Conservation (phyloP, 441 rosid species). For the Brassica hybrid region DNA sequence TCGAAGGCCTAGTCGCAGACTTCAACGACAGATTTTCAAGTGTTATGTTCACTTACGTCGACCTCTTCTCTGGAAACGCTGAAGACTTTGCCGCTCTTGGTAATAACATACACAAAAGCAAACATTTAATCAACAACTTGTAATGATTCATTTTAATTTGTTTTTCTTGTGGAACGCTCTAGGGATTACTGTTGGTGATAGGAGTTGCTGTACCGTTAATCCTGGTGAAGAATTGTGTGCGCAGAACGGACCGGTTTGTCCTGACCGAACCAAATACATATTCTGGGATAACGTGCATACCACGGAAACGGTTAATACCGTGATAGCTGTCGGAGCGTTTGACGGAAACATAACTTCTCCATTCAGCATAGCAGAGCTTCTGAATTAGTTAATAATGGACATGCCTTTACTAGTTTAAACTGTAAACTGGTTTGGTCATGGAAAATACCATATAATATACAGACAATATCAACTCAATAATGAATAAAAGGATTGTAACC, state of each 20-base stretch:
- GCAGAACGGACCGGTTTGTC: conserved; percentile 18
- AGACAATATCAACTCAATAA: conserved; percentile 15
- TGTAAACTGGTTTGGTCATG: not conserved
- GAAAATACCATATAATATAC: not conserved
- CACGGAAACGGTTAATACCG: conserved; percentile 13
- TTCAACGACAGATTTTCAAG: conserved; percentile 17
- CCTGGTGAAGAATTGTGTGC: conserved; percentile 37
- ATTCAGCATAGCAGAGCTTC: conserved; percentile 26
- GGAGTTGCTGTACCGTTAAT: conserved; percentile 36
- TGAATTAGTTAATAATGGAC: not conserved
- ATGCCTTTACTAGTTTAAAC: not conserved
- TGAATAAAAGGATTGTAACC: not conserved
- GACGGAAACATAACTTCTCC: conserved; percentile 17
- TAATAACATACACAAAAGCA: not conserved
- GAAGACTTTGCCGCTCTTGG: not conserved
- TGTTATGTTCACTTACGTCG: conserved; percentile 29
- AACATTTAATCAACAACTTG: not conserved
- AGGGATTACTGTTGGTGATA: conserved; percentile 29
- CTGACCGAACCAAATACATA: conserved; percentile 29
- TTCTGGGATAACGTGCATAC: conserved; percentile 39
- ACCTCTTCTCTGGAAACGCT: conserved; percentile 22
- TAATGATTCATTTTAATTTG: not conserved
- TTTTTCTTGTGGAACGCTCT: not conserved
- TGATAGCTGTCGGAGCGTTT: conserved; percentile 13
- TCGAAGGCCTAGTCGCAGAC: conserved; percentile 12